Percentiles rank a stretch among this genome's conserved stretches.
These are phyloP conservation scores for Dactylonectria estremocensis DNA, from an alignment of 2,329 filamentous ascomycete species.

Conservation along the genomic window DNA sequence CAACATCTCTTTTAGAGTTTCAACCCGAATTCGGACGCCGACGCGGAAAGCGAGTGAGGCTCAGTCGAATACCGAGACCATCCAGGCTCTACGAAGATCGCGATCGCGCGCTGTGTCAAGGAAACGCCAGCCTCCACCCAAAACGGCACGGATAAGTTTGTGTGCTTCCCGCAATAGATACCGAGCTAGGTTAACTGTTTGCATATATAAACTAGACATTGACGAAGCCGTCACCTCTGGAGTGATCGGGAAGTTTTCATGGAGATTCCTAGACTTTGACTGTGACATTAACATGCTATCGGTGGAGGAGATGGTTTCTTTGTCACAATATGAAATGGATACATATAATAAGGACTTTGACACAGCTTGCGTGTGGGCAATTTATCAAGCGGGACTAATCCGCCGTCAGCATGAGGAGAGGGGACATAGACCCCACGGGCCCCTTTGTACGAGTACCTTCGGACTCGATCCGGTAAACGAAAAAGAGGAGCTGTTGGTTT, in stretches of 20 bases:
- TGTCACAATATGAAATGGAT: not conserved
- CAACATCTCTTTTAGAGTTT: too few relatives aligned
- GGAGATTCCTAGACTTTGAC: not conserved
- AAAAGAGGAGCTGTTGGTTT: too few relatives aligned
- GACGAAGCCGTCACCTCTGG: not conserved
- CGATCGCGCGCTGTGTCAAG: not conserved
- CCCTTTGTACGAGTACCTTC: too few relatives aligned
- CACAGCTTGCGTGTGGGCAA: not conserved
- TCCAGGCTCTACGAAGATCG: not conserved
- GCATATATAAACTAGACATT: not conserved
- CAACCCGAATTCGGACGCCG: too few relatives aligned
- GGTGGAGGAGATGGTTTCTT: not conserved
- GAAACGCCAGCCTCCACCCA: not conserved
- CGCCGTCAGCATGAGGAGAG: not conserved
- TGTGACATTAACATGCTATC: not conserved
- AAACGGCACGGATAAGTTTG: not conserved
- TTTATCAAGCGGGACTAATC: not conserved
- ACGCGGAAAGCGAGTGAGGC: too few relatives aligned
- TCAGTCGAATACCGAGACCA: not conserved
- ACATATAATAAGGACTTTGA: not conserved
- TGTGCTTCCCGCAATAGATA: not conserved
- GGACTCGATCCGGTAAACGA: too few relatives aligned
- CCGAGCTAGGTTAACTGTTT: not conserved
- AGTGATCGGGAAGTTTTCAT: not conserved
- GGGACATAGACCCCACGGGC: not conserved